These are phyloP conservation scores for Sugiyamaella smithiae DNA, from an alignment of 805 yeast species.

Conservation along the genomic window DNA sequence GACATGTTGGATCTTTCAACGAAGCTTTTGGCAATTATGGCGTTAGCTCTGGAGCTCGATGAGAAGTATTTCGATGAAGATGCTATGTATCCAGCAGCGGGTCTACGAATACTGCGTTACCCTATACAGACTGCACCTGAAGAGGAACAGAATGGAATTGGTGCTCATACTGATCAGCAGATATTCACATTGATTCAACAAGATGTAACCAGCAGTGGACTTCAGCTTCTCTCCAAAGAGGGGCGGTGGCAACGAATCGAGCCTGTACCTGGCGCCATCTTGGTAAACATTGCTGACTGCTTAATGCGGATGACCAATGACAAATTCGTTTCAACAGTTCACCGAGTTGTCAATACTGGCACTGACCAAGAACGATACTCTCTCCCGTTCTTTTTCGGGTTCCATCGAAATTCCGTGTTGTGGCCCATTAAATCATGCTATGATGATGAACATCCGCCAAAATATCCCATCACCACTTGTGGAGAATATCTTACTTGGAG, in stretches of 20 bases:
- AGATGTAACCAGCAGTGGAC: neutral
- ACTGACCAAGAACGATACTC: slow-evolving; percentile 29
- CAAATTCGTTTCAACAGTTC: slow-evolving; percentile 38
- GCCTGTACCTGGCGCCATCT: neutral
- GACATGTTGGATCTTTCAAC: neutral
- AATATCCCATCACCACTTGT: slow-evolving; percentile 19
- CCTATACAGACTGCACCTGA: neutral
- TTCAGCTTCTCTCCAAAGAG: neutral
- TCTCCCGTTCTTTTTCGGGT: slow-evolving; percentile 32
- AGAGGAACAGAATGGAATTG: neutral
- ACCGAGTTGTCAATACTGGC: slow-evolving; percentile 31
- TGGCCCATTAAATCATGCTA: slow-evolving; percentile 26
- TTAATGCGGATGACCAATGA: slow-evolving; percentile 41
- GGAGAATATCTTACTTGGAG: slow-evolving; percentile 5
- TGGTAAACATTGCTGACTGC: slow-evolving; percentile 27
- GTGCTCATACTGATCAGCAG: neutral
- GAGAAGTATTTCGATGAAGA: neutral
- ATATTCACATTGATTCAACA: neutral
- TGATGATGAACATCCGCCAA: slow-evolving; percentile 22
- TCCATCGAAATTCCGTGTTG: slow-evolving; percentile 23
- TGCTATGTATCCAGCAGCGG: slow-evolving; percentile 8
- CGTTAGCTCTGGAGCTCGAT: neutral
- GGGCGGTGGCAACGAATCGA: neutral
- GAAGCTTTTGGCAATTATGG: neutral
- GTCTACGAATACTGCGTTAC: neutral